Base-by-base conservation (phyloP, 768 basidiomycete species). In the Phanerochaete sordida region DNA sequence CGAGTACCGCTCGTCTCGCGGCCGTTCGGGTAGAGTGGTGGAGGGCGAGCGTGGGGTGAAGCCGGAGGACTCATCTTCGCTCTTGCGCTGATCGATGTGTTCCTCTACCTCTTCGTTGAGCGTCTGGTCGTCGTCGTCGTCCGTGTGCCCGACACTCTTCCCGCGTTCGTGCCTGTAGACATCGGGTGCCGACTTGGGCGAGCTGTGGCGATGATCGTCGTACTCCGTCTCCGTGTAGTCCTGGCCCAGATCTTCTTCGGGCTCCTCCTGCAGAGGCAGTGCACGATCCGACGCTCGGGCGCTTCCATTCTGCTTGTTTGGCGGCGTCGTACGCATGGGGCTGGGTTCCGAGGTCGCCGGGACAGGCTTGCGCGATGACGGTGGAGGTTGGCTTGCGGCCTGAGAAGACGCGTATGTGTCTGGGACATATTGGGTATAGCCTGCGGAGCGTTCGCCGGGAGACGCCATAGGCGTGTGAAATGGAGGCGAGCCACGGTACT, bases 241-340 rank as follows among this genome's bases (percentile, higher is more conserved):
- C 57, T 69, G 70, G 24, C 61, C 72, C 19, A 78, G 73, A 62
- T 89, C 87, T 64, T 90, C 88, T 65, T 90, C 88, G 28, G 80
- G 79, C 62, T 90, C 88, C 68, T 91, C 89, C 70, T 91, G 89
- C 2, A 90, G 81, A 21, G 89, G 89, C 26, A 91, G 77, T 16
- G 88, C 88, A 33, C 87, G 79, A 70, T 90, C 88, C 1, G 89
- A 84, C 23, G 84, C 84, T 23, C 86, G 83, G 5, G 80, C 76
- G 48, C 60, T 70, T 65, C 81, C 76, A 11, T 77, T 70, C 66
- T 84, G 85, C 56, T 80, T 62, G 19, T 86, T 84, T 30, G 77
- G 76, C 23, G 78, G 77, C 0, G 77, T 68, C 39, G 60, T 39
- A n/a, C 70, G 65, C 49, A 57, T 62, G 27, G 62, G 6, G 43